These are phyloP conservation scores for Rhizopogon roseolus DNA, from an alignment of 768 basidiomycete genomes.

Conservation along the genomic window DNA sequence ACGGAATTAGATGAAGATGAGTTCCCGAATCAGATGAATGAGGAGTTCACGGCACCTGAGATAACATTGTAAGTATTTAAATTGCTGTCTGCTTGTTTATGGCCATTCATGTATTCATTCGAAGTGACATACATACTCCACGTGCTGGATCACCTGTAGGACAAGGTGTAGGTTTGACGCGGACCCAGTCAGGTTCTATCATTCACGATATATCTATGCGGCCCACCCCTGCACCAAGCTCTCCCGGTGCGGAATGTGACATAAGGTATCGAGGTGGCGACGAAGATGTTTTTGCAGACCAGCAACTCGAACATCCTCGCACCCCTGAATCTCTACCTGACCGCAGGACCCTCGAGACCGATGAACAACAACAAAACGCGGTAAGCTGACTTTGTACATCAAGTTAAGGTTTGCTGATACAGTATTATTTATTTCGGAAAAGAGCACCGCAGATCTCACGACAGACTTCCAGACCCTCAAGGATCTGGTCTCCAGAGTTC, in stretches of 20 bases:
- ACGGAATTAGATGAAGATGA: slow-evolving; percentile 8
- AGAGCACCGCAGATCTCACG: too few species aligned
- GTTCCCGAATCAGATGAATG: background rate
- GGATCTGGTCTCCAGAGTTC: background rate
- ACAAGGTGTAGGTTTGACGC: slow-evolving; percentile 15
- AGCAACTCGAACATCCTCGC: background rate
- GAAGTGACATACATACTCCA: background rate
- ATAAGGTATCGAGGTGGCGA: background rate
- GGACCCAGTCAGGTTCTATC: slow-evolving; percentile 44
- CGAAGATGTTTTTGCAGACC: slow-evolving; percentile 4
- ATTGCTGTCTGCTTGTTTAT: background rate
- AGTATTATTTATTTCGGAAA: background rate
- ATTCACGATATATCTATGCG: slow-evolving; percentile 43
- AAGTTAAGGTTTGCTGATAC: background rate
- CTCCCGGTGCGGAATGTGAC: slow-evolving; percentile 14
- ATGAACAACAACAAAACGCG: background rate
- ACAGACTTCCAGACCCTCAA: background rate
- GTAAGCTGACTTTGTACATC: background rate
- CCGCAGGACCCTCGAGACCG: background rate
- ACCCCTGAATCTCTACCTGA: slow-evolving; percentile 4
- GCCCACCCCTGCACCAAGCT: slow-evolving; percentile 47
- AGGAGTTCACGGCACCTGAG: background rate
- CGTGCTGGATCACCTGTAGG: background rate
- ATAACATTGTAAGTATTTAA: background rate
- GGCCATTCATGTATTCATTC: background rate